phyloP scores from a whole-genome alignment of 2,329 filamentous ascomycete genomes.

The Sporothrix mexicana region DNA sequence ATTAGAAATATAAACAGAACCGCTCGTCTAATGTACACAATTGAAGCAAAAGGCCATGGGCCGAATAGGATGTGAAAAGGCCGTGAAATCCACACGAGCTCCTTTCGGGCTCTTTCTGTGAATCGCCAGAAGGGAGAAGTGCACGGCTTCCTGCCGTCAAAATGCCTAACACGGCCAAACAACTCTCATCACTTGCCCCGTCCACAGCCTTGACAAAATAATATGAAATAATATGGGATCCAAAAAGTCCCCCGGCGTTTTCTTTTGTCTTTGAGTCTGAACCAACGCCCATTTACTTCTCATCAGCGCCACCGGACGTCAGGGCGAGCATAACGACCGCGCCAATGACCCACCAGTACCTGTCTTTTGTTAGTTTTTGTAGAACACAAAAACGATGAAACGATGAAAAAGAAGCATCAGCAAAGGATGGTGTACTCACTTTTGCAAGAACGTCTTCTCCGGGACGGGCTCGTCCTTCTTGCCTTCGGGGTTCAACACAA shows the following conservation, averaged over 20 bases:
- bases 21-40: constrained; percentile 5
- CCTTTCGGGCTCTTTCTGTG: background rate
- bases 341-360: constrained; percentile 71
- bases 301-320: constrained; percentile 57
- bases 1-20: background rate
- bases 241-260: background rate
- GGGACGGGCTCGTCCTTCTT: constrained; percentile 58
- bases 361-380: constrained; percentile 41
- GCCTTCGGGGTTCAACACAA: constrained; percentile 66
- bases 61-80: too few species aligned
- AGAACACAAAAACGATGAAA: background rate
- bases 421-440: constrained; percentile 48
- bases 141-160: too few species aligned
- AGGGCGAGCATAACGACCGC: constrained; percentile 60
- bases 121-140: background rate
- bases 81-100: background rate
- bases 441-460: constrained; percentile 71
- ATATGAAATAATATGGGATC: background rate
- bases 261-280: background rate
- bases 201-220: too few species aligned
- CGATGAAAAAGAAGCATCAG: background rate
- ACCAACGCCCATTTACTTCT: constrained; percentile 52
- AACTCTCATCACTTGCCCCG: too few species aligned
- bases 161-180: too few species aligned
- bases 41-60: background rate